Base-by-base conservation (phyloP, 1,284 basidiomycete species). In the Ganoderma lucidum region DNA sequence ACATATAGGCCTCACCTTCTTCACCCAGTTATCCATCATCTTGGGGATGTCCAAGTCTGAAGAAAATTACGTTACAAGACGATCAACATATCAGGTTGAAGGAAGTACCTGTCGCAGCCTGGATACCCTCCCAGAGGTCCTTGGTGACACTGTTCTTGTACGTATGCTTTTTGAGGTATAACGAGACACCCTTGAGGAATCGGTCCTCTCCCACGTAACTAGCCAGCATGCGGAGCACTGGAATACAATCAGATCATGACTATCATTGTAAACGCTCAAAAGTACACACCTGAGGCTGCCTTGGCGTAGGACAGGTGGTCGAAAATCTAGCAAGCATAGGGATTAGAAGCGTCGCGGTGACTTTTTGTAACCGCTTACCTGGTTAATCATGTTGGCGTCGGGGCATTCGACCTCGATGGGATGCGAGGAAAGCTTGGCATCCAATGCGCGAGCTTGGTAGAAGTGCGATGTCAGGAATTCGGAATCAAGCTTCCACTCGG, bases 351-450 rank as follows among this genome's bases (percentile, higher is more conserved):
- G 23, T 64, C 45, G 23, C 28, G 17, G 32, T 58, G 28, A 23
- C 69, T 48, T 62, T 15, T 30, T 12, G 15, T 56, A 8, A 28
- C 42, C 14, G 28, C 32, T 39, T 64, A 88, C 90, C 84, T 96
- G 93, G 78, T 93, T 93, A 75, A 96, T 93, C 78, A 93, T 89
- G 77, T 94, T 92, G 15, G 94, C 93, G 78, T 97, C 94, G 0
- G 94, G 94, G 77, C 93, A 96, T 10, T 93, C 92, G 28, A 98
- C 95, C 81, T 99, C 96, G 77, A 99, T 96, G 1, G 97, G 94
- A 81, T 99, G 97, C 41, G 95, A 97, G 17, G 96, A 97, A 17
- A 94, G 84, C 80, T 97, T 96, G 12, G 94, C 90, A 78, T 99
- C 97, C 66, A 98, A 87, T 45, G 85, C 83, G 42, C 98, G 86